phyloP scores from a whole-genome alignment of 495 filamentous ascomycete genomes.

The Xylaria scruposa region DNA sequence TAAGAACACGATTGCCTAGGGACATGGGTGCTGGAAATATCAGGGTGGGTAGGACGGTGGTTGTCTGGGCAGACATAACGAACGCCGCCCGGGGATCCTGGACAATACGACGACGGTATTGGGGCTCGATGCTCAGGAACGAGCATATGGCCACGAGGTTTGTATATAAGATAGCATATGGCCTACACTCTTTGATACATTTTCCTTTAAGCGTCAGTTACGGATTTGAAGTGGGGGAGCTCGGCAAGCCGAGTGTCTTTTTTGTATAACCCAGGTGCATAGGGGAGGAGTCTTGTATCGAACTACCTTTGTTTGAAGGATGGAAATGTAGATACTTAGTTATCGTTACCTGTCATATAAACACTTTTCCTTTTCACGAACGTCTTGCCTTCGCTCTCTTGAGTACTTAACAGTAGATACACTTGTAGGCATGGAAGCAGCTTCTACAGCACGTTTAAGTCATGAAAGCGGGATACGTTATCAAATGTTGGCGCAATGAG shows the following conservation, averaged over 20 bases:
- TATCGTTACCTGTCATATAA: conserved; percentile 9
- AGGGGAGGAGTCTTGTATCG: conserved; percentile 13
- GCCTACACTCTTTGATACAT: conserved; percentile 15
- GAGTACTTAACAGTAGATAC: no score
- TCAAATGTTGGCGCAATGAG: neutral
- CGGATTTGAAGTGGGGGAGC: conserved; percentile 10
- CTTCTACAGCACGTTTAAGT: neutral
- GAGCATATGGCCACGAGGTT: conserved; percentile 2
- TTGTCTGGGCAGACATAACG: neutral
- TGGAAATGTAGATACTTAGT: conserved; percentile 8
- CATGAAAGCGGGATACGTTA: neutral
- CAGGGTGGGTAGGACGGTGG: neutral
- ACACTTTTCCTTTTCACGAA: neutral
- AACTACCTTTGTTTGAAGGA: neutral
- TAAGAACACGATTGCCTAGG: neutral
- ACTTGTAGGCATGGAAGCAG: neutral
- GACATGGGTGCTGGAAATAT: neutral
- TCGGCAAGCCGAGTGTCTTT: conserved; percentile 11
- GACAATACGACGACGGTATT: neutral
- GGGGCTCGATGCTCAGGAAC: conserved; percentile 1
- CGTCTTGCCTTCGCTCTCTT: neutral
- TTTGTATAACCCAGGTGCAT: conserved; percentile 17
- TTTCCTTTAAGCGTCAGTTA: conserved; percentile 9
- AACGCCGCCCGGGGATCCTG: neutral
- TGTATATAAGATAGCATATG: conserved; percentile 11